phyloP scores from a whole-genome alignment of 2,329 filamentous ascomycete genomes.

The Aspergillus sp. region DNA sequence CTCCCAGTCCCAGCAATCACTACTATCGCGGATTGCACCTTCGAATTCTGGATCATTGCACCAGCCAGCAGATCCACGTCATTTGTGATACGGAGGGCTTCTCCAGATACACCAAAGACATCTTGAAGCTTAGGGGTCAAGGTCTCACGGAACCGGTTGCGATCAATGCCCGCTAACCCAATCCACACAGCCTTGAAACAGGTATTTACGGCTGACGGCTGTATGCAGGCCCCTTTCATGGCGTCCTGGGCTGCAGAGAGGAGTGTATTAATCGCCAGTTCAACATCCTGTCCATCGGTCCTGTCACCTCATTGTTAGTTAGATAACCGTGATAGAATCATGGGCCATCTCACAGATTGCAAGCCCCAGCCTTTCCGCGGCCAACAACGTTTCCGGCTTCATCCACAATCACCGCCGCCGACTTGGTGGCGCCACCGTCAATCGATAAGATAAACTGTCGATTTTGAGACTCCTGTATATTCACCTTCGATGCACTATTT shows the following conservation, averaged over 20 bases:
- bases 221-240: constrained; percentile 5
- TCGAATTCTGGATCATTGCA: constrained; percentile 14
- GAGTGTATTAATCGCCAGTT: constrained; percentile 26
- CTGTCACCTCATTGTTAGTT: constrained; percentile 1
- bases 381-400: constrained; percentile 19
- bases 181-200: constrained; percentile 37
- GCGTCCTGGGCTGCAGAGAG: constrained; percentile 17
- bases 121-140: constrained; percentile 27
- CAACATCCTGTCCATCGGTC: constrained; percentile 17
- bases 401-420: constrained; percentile 36
- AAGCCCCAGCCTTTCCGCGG: constrained; percentile 34
- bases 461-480: not conserved
- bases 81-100: constrained; percentile 32
- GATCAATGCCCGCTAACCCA: constrained; percentile 41
- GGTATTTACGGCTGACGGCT: not conserved
- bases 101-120: constrained; percentile 24
- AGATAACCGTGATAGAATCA: not conserved
- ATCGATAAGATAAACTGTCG: constrained; percentile 34
- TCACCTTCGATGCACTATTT: not conserved
- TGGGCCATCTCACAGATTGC: constrained; percentile 36
- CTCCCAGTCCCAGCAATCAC: constrained; percentile 46
- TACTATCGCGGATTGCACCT: constrained; percentile 26
- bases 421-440: constrained; percentile 45
- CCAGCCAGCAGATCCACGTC: constrained; percentile 42
- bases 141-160: constrained; percentile 25